Base-by-base conservation (phyloP, 352 stramenopile species). In the Phytophthora pisi region DNA sequence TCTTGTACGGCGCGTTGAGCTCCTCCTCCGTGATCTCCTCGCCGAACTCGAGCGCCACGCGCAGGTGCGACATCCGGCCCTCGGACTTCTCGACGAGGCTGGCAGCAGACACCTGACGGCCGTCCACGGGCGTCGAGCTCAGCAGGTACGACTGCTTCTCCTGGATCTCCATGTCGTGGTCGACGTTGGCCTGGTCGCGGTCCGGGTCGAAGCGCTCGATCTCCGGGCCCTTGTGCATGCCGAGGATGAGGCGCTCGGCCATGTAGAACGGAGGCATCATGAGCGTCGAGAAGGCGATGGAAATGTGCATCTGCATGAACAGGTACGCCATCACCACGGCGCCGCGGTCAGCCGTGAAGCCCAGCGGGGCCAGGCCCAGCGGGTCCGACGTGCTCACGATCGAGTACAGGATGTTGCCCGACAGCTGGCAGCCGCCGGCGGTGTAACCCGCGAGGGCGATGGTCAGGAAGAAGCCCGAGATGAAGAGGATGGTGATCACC, bases 181-280 rank as follows among this genome's bases (percentile, higher is more conserved):
- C 51, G 18, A 61, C 51, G 11, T 55, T 16, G 16, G 26, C 50
- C 50, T 55, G 30, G 51, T 51, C 43, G 5, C 30, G n/a, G 26
- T 70, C 47, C 15, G 61, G 55, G 51, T 47, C 31, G 31, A 58
- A 47, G 13, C n/a, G 51, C 28, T 45, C 30, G 42, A 47, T 47
- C 42, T 47, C 42, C 3, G 42, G 42, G 42, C 42, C 42, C 42
- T 47, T 47, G 42, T 47, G 42, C 42, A 47, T 47, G 16, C 42
- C 42, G 16, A 47, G n/a, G 7, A 47, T 47, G 42, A 47, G 28
- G 47, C 79, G 74, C 59, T 87, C 79, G 20, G 71, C 43, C 18
- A 83, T 72, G 75, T 72, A 87, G 55, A 85, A 78, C 3, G 74
- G 71, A 24, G 79, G 79, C 30, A 69, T 56, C 43, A 82, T 52